Evolutionary conservation across 768 basidiomycete species (phyloP).

Genomic region (Phlebiopsis gigantea): DNA sequence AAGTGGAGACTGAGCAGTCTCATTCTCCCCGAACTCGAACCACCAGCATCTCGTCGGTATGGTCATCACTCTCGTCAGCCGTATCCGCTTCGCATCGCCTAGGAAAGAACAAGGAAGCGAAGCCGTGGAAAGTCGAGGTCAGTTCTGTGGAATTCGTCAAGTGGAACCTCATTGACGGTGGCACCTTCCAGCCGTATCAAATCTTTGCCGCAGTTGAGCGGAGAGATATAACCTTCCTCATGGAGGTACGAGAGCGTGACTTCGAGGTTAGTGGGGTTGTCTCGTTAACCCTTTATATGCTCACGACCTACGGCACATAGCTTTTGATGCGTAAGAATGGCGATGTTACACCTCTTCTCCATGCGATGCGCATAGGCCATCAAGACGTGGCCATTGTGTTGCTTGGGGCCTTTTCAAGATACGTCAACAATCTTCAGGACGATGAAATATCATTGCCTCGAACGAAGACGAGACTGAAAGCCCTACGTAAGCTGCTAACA

Average conservation of each 20-base stretch:
- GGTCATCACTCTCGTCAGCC: conserved; percentile 11
- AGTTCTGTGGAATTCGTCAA: neutral
- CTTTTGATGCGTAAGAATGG: conserved; percentile 82
- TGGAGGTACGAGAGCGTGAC: conserved; percentile 77
- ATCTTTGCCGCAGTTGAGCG: conserved; percentile 81
- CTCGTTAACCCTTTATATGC: neutral
- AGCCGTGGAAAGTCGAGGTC: conserved; percentile 34
- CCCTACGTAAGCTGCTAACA: conserved; percentile 47
- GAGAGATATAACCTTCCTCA: conserved; percentile 76
- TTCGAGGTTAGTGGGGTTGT: conserved; percentile 57
- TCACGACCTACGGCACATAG: conserved; percentile 29
- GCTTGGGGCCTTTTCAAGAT: conserved; percentile 86
- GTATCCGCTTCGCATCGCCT: neutral
- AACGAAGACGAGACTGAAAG: conserved; percentile 71
- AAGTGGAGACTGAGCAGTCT: neutral
- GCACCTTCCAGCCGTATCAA: conserved; percentile 44
- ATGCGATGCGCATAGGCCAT: conserved; percentile 84
- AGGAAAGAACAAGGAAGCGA: neutral
- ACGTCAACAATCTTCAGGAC: conserved; percentile 84
- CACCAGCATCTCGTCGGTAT: conserved; percentile 8
- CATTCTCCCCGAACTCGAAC: neutral
- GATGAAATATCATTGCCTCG: conserved; percentile 63
- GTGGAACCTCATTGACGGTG: neutral
- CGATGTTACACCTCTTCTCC: conserved; percentile 82
- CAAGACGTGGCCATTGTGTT: conserved; percentile 83